A percentile compares a stretch with the other conserved stretches of the same genome.
phyloP scores from a whole-genome alignment of 805 yeast genomes.

The Kodamaea restingae region DNA sequence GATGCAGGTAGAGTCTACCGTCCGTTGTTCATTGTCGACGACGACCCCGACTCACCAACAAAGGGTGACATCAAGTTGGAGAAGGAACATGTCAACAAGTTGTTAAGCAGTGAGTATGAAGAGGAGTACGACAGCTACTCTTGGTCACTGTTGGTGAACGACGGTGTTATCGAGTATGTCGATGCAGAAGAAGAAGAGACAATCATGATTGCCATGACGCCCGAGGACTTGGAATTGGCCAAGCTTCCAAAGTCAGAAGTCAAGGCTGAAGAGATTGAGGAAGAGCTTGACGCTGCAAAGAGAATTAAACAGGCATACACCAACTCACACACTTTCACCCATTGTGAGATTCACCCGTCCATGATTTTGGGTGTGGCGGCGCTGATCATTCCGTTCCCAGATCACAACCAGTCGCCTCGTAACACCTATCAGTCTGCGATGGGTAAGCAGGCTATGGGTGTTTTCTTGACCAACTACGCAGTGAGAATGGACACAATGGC shows the following conservation, averaged over 20 bases:
- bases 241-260: slow-evolving; percentile 39
- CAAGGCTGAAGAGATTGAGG: slow-evolving; percentile 26
- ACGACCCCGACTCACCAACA: slow-evolving; percentile 63
- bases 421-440: slow-evolving; percentile 98
- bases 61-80: slow-evolving; percentile 78
- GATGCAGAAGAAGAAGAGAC: slow-evolving; percentile 99
- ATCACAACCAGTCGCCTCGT: slow-evolving; percentile 99
- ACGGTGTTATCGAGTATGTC: slow-evolving; percentile 91
- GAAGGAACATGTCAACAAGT: slow-evolving; percentile 75
- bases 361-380: slow-evolving; percentile 99
- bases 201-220: slow-evolving; percentile 97
- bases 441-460: slow-evolving; percentile 99
- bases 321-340: slow-evolving; percentile 80
- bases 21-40: slow-evolving; percentile 91
- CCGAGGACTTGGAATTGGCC: slow-evolving; percentile 84
- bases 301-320: slow-evolving; percentile 70
- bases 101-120: slow-evolving; percentile 61
- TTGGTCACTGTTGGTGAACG: slow-evolving; percentile 78
- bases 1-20: slow-evolving; percentile 99
- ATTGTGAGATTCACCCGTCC: slow-evolving; percentile 98
- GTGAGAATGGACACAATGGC: slow-evolving; percentile 99
- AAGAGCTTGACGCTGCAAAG: slow-evolving; percentile 66
- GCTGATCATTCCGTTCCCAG: slow-evolving; percentile 98
- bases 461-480: slow-evolving; percentile 87
- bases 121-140: slow-evolving; percentile 60